Evolutionary conservation across 768 basidiomycete genomes (phyloP), one percentile per base, ranked within the genome.

Genomic region (Podaxis mareebaensis): DNA sequence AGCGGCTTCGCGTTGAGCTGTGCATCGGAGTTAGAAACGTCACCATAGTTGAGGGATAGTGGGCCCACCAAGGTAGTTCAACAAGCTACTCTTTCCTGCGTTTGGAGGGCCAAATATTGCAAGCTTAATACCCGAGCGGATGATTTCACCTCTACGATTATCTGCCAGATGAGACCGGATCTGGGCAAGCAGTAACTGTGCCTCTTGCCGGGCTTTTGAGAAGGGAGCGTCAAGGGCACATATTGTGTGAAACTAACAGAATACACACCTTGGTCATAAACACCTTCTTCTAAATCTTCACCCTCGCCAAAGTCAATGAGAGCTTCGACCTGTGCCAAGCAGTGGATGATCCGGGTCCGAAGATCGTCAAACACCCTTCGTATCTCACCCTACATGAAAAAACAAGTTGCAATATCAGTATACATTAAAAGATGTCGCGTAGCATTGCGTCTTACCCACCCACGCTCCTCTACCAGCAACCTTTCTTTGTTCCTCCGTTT

Each of bases 21-120:
- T 20, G 28, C 53, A 51, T 39, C 30, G 22, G 20, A 49, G 39
- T 56, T 4, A 63, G 13, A 33, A 49, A 39, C 24, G 15, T 28
- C n/a, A 15, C 40, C 39, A 40, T 30, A 15, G 22, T 20, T 20
- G 7, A 24, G 11, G 38, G 49, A 53, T 52, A 8, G 38, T 22
- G 75, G 1, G 67, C 79, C 13, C 67, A 89, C 94, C 91, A 12
- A 96, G 78, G 71, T 88, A 93, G 69, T 96, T 96, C 53, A 94
- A 80, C 20, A 95, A 73, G 69, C 89, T 92, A 70, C 92, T 95
- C 77, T 96, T 97, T n/a, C 95, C 95, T 1, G 91, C 93, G 68
- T 97, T 97, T 0, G 95, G 92, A 24, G 94, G 93, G 0, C 95
- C 95, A 69, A 95, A 95, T 42, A 97, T 95, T 13, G 92, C 89